Base-by-base conservation (phyloP, 495 filamentous ascomycete genomes). In the Podospora pseudoanserina region DNA sequence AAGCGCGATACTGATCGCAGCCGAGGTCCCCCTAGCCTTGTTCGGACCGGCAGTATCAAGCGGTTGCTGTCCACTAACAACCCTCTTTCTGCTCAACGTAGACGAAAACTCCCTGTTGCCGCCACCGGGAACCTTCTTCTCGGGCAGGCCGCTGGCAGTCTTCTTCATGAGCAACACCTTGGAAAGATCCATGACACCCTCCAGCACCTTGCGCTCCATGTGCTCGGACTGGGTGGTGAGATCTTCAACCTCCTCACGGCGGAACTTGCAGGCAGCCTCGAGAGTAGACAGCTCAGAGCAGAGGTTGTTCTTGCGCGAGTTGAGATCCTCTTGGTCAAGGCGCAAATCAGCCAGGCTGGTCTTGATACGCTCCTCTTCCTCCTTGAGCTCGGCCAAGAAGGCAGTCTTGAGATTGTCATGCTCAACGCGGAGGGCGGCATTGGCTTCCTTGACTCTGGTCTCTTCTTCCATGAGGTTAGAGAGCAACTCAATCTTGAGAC, bases 161-260 rank as follows among this genome's bases (percentile, higher is more conserved):
- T 89, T 88, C 18, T 87, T 86, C 67, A 96, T 87, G 56, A 97
- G 86, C 19, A 98, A 82, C 5, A 90, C 88, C 20, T 93, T 90
- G 39, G 95, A 97, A 73, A 97, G 94, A 73, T 99, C 93, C 69
- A 99, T 92, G 54, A 98, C 92, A 32, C 93, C 92, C 67, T 98
- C 94, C 32, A 99, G 80, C 67, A 99, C 97, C 11, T 94, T 87
- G 58, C 94, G 90, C 80, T 99, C 95, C 1, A 99, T 83, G 27
- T 86, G 85, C 70, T 97, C 92, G 11, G 93, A 94, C 61, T 93
- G 88, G 9, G 86, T 85, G 74, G 97, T 93, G 89, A 99, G 96
- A 27, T 88, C 83, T 55, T 92, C 86, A 65, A 98, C 88, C 76
- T 99, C 95, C 75, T 97, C 94, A 27, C 91, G 89, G 16, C 95